Evolutionary conservation across 78 protist genomes (phyloP), one percentile per base, ranked within the genome.

Genomic region (Dictyostelium brefeldianum): DNA sequence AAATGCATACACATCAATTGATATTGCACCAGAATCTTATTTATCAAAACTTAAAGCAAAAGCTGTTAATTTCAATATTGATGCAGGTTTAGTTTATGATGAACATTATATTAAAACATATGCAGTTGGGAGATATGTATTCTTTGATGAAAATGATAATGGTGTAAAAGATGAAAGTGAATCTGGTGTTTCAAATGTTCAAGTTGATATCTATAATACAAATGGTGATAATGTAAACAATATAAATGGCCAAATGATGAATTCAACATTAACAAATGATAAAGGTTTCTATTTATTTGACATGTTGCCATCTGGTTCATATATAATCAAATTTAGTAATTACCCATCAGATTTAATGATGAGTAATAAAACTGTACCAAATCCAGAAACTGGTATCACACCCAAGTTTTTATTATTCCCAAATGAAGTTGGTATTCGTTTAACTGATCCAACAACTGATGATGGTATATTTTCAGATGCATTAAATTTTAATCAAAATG

Each of bases 71-170:
- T 73, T 73, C n/a, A n/a, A 73, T 73, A 73, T 73, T n/a, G 79
- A 83, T 43, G 91, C 71, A 25, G 91, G 81, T 73, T 22, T 83
- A 20, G 20, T 25, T n/a, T 14, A 11, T 8, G 71, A 22, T 53
- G 36, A n/a, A 20, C 18, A 36, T 22, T 36, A 46, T 46, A 29
- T 73, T n/a, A n/a, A 29, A 22, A 22, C 75, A 9, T 56, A 36
- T 83, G 91, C 73, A 5, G 65, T 83, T 25, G 91, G 91, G 73
- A 54, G 78, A 36, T 70, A 27, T 43, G 91, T 73, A 27, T 83
- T 46, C 82, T 14, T 43, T 15, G 91, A 83, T 56, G 12, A 11
- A 1, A 73, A 83, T 83, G 56, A 51, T 18, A 73, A 83, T 73
- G 91, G 81, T 5, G 56, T 83, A 14, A 75, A 5, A 20, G 91